A percentile compares a stretch with the other conserved stretches of the same genome.
Evolutionary conservation across 306 rosid species (phyloP).

Genomic region (Vigna angularis): DNA sequence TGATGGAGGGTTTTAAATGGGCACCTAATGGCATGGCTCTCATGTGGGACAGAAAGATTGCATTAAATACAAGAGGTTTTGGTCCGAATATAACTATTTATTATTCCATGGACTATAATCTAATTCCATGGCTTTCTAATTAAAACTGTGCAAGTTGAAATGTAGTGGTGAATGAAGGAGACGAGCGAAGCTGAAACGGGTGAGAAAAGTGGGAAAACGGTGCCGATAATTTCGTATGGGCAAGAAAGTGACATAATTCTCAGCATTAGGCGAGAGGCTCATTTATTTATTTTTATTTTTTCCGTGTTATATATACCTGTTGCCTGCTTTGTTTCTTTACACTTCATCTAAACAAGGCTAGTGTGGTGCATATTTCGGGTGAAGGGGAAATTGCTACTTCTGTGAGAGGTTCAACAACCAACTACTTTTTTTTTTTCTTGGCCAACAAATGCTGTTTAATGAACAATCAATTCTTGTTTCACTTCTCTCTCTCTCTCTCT

Average conservation of each 20-base stretch:
- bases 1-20: slow-evolving; percentile 42
- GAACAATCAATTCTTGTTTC: slow-evolving; percentile 66
- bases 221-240: slow-evolving; percentile 47
- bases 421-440: slow-evolving; percentile 68
- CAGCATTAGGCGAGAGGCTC: slow-evolving; percentile 18
- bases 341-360: background rate
- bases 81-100: background rate
- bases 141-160: background rate
- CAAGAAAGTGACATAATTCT: slow-evolving; percentile 52
- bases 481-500: slow-evolving; percentile 45
- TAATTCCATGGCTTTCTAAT: slow-evolving; percentile 25
- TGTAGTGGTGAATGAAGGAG: too few species aligned
- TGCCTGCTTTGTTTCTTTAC: background rate
- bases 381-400: slow-evolving; percentile 44
- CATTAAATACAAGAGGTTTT: slow-evolving; percentile 51
- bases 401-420: slow-evolving; percentile 88
- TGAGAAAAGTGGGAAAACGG: slow-evolving; percentile 42
- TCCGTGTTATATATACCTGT: slow-evolving; percentile 1
- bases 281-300: background rate
- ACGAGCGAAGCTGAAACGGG: slow-evolving; percentile 29
- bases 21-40: slow-evolving; percentile 47
- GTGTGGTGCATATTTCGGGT: background rate
- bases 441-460: slow-evolving; percentile 79
- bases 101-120: slow-evolving; percentile 26
- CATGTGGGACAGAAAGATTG: slow-evolving; percentile 53